A percentile compares a stretch with the other conserved stretches of the same genome.
phyloP scores from a whole-genome alignment of 2,329 filamentous ascomycete genomes.

The Aspergillus awamori region DNA sequence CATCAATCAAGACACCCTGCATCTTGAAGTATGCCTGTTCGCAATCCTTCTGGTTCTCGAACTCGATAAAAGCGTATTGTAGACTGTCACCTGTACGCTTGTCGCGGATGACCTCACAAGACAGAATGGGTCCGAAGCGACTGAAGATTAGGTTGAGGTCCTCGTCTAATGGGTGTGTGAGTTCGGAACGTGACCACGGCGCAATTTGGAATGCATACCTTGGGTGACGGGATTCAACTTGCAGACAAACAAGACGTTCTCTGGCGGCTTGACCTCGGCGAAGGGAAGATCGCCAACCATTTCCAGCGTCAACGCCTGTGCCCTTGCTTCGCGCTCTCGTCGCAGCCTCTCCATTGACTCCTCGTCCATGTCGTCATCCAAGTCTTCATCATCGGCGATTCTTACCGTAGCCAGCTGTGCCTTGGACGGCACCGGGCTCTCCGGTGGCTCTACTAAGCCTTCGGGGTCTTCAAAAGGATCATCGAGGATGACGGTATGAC shows the following conservation, averaged over 20 bases:
- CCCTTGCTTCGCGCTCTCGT: constrained; percentile 85
- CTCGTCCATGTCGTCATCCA: constrained; percentile 78
- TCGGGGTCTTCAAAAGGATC: constrained; percentile 86
- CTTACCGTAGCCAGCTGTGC: constrained; percentile 88
- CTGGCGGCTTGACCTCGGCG: constrained; percentile 93
- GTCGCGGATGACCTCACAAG: constrained; percentile 94
- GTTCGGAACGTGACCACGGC: not conserved
- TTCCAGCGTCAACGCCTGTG: constrained; percentile 91
- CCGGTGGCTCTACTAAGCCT: constrained; percentile 73
- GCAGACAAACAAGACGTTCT: constrained; percentile 97
- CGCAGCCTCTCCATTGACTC: constrained; percentile 77
- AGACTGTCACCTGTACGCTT: constrained; percentile 91
- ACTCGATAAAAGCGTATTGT: constrained; percentile 98
- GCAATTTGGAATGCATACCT: constrained; percentile 40
- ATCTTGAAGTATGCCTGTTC: constrained; percentile 98
- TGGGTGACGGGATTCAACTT: constrained; percentile 96
- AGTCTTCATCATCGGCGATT: constrained; percentile 83
- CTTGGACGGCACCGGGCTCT: constrained; percentile 78
- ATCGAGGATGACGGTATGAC: constrained; percentile 88
- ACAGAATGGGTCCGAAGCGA: constrained; percentile 91
- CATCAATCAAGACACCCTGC: constrained; percentile 95
- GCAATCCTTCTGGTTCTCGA: constrained; percentile 87
- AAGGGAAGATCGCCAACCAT: constrained; percentile 98
- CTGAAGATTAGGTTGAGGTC: constrained; percentile 96
- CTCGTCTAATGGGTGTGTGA: constrained; percentile 61